Percentiles rank a stretch among this genome's conserved stretches.
phyloP scores from a whole-genome alignment of 352 stramenopile genomes.

The Discostella stelligera region DNA sequence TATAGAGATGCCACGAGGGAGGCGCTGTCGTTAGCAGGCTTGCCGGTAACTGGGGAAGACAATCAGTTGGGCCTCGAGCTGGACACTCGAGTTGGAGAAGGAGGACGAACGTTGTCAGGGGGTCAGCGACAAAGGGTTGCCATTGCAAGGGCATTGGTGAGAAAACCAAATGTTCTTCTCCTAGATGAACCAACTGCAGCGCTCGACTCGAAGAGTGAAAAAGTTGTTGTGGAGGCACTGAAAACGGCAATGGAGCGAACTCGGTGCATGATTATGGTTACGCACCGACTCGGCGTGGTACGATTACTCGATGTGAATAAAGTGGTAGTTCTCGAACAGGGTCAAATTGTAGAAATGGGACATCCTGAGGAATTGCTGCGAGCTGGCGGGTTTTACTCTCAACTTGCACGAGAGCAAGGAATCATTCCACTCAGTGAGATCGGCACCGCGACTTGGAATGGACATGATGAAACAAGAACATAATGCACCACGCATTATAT shows the following conservation, averaged over 20 bases:
- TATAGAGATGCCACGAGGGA: slow-evolving; percentile 57
- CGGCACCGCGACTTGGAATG: background rate
- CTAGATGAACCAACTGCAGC: slow-evolving; percentile 87
- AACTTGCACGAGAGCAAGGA: slow-evolving; percentile 71
- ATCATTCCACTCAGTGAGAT: slow-evolving; percentile 47
- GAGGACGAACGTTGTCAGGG: slow-evolving; percentile 81
- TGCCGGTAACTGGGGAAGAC: slow-evolving; percentile 57
- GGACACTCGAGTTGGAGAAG: slow-evolving; percentile 82
- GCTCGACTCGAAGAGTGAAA: slow-evolving; percentile 77
- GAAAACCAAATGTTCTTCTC: slow-evolving; percentile 82
- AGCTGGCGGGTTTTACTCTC: slow-evolving; percentile 59
- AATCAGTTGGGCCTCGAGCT: slow-evolving; percentile 74
- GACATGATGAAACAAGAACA: background rate
- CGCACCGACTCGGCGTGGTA: slow-evolving; percentile 77
- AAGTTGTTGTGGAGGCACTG: slow-evolving; percentile 65
- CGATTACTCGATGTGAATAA: slow-evolving; percentile 74
- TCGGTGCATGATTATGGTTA: slow-evolving; percentile 82
- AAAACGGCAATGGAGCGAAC: slow-evolving; percentile 62
- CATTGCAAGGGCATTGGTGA: slow-evolving; percentile 84
- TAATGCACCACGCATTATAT: background rate
- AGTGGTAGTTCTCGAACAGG: slow-evolving; percentile 77
- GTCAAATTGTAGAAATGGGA: slow-evolving; percentile 71
- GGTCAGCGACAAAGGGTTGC: slow-evolving; percentile 84
- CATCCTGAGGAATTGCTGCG: slow-evolving; percentile 72
- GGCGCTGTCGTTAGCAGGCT: slow-evolving; percentile 60